Percentiles rank a stretch among this genome's conserved stretches.
Conservation (phyloP, 148 eudicot species). For the Beta vulgaris region DNA sequence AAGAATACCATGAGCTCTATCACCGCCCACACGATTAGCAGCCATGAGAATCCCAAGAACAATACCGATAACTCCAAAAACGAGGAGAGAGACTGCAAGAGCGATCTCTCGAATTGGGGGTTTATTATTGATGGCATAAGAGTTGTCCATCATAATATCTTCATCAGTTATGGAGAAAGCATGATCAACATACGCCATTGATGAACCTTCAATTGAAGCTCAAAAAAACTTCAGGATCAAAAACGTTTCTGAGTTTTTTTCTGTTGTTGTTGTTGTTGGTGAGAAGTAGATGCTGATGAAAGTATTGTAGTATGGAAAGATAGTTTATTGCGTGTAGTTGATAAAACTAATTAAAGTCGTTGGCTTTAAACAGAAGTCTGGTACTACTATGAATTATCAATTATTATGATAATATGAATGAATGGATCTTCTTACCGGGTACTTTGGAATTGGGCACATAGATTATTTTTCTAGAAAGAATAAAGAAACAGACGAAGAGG, state of each 20-base stretch:
- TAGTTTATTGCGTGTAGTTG: too few relatives aligned
- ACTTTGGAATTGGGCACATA: too few relatives aligned
- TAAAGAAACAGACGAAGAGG: too few relatives aligned
- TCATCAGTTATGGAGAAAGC: conserved; percentile 92
- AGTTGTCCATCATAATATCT: conserved; percentile 77
- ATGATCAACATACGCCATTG: conserved; percentile 96
- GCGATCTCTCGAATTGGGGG: conserved; percentile 90
- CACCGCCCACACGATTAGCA: conserved; percentile 73
- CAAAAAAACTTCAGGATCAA: too few relatives aligned
- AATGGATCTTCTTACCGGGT: too few relatives aligned
- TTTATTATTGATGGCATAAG: conserved; percentile 55
- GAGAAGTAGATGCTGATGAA: too few relatives aligned
- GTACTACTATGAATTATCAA: too few relatives aligned
- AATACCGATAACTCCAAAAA: conserved; percentile 71
- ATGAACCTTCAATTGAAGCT: not conserved
- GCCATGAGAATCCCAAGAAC: conserved; percentile 70
- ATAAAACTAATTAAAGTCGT: too few relatives aligned
- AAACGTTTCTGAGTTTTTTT: not conserved
- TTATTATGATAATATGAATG: too few relatives aligned
- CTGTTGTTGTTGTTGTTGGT: not conserved
- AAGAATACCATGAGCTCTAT: conserved; percentile 65
- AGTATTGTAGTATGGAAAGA: too few relatives aligned
- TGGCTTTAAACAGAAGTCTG: too few relatives aligned
- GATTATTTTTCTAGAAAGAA: too few relatives aligned
- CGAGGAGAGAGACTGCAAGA: conserved; percentile 81